Base-by-base conservation (phyloP, 208 protist species). In the Leishmania mexicana region DNA sequence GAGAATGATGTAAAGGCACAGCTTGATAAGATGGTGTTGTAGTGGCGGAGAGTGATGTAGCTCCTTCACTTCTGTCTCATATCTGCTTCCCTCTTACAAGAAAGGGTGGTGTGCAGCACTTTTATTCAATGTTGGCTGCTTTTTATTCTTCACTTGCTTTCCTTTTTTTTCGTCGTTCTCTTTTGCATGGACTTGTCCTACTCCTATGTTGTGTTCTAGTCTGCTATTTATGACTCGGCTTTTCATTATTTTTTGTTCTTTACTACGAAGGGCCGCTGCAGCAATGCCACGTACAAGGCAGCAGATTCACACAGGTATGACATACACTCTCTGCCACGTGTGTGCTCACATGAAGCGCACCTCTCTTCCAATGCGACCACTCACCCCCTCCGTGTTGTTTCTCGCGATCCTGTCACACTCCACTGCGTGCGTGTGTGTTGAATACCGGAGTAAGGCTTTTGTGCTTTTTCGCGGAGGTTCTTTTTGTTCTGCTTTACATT, bases 1-100 rank as follows among this genome's bases (percentile, higher is more conserved):
- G 84, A 88, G 70, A 90, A 93, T 68, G 92, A 96, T 65, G 83
- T 97, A 13, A 90, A 92, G 68, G 87, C 85, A 17, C 90, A 95
- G 74, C 80, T 97, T 42, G 94, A 97, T 57, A 89, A 90, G 62
- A 47, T 97, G 49, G 85, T 94, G 62, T 79, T 57, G 40, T 88
- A 90, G 54, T 49, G 49, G 24, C 42, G 38, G 42, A 35, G 42
- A 51, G 42, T 7, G 42, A 35, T 53, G 28, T 51, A 17, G 24
- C 8, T 1, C 53, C 15, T 73, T 76, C 4, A 57, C 17, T 38
- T 45, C 72, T 74, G 74, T 40, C 54, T 54, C 1, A 3, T 82
- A 17, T 75, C 60, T 79, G 70, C n/a, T 76, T 75, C 62, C 75
- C 47, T 64, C n/a, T 74, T 79, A 47, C 38, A 73, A 53, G 3